These are phyloP conservation scores for Claviceps spartinae DNA, from an alignment of 2,329 filamentous ascomycete genomes.

Conservation along the genomic window DNA sequence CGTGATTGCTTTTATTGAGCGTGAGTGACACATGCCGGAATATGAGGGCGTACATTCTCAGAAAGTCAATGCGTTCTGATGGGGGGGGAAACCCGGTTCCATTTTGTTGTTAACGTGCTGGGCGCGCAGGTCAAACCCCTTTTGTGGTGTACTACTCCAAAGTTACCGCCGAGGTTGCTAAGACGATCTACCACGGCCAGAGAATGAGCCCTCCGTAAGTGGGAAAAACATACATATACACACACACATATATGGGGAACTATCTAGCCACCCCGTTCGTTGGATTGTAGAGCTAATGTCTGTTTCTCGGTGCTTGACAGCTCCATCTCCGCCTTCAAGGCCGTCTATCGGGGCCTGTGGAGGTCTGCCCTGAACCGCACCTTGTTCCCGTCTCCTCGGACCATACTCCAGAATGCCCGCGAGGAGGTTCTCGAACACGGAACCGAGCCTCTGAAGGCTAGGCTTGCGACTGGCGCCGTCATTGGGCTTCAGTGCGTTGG, in stretches of 20 bases:
- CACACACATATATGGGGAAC: neutral
- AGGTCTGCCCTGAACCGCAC: conserved; percentile 55
- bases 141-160: conserved; percentile 83
- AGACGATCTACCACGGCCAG: conserved; percentile 75
- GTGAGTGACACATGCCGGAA: conserved; percentile 40
- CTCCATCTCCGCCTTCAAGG: conserved; percentile 68
- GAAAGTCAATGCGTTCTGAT: neutral
- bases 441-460: conserved; percentile 41
- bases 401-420: conserved; percentile 44
- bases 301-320: conserved; percentile 28
- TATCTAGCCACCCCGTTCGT: neutral
- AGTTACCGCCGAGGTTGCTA: conserved; percentile 76
- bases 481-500: conserved; percentile 76
- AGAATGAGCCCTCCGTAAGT: conserved; percentile 93
- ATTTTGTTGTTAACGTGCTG: neutral
- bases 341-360: conserved; percentile 65
- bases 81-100: too few relatives aligned
- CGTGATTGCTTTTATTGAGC: conserved; percentile 68
- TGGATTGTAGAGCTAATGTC: neutral
- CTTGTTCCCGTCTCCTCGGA: conserved; percentile 42
- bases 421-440: conserved; percentile 24
- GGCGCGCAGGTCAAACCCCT: conserved; percentile 60
- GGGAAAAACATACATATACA: too few relatives aligned
- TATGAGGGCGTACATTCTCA: too few relatives aligned
- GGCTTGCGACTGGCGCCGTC: conserved; percentile 62